Evolutionary conservation across 441 rosid genomes (phyloP), one percentile per base, ranked within the genome.

Genomic region (Corymbia citriodora): DNA sequence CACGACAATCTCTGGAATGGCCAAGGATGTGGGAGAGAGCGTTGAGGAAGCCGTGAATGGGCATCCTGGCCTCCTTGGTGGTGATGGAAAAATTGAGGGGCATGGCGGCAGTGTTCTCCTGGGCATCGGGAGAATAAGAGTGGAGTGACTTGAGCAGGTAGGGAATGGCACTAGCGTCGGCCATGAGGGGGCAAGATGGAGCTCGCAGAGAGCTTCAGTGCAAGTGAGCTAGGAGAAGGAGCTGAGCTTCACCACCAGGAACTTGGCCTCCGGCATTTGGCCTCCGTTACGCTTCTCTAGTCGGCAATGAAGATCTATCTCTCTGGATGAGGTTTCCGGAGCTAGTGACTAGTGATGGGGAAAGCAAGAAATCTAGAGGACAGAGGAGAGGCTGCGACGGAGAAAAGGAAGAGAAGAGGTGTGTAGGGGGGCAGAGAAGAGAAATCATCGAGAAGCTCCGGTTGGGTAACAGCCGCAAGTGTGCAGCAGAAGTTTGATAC

Each of bases 81-180:
- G 95, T 89, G 90, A 96, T 96, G 8, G 99, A 96, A 86, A 96
- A 92, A 91, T 95, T 95, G n/a, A 97, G 93, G 70, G 97, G 98
- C 18, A 97, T 93, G 2, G 98, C 96, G 81, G 98, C 94, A 82
- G 99, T 97, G 95, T 96, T 97, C 36, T 96, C 99, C n/a, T 96
- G 98, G 15, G 91, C 85, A 3, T 93, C 93, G 59, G 94, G 93
- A 3, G 97, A 94, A 17, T 96, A 91, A 1, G 96, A 96, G 91
- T 97, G 96, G 6, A 96, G 98, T 15, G 94, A 94, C 91, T 98
- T 99, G 55, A 97, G 90, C 52, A 97, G 92, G 93, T 95, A 98
- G 0, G 99, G 99, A 36, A 98, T 92, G 18, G 97, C 97, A 8
- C 97, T 95, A 74, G 97, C 95, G 10, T 95, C 98, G 65, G 96